Evolutionary conservation across 495 filamentous ascomycete genomes (phyloP), one percentile per base, ranked within the genome.

Genomic region (Durotheca rogersii): DNA sequence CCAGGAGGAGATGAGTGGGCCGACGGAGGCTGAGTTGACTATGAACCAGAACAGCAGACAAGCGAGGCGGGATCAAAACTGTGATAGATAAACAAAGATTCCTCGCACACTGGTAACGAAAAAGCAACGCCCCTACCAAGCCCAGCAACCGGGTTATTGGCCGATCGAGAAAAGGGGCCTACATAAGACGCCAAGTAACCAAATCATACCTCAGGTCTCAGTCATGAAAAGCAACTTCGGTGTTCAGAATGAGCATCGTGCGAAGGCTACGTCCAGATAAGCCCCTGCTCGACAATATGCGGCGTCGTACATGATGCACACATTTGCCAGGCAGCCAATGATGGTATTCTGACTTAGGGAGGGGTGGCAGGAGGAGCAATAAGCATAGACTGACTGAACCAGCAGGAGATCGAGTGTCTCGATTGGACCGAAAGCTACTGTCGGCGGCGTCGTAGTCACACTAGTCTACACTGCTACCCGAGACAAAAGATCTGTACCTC

Each of bases 381-480:
- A 53, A 53, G 49, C 49, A 53, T 58, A 50, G 55, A 53, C 44
- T 44, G 45, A 45, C 48, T 43, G 49, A 48, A 49, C 42, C 23
- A 38, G 41, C 6, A 53, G 29, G 29, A 58, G 48, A 32, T 40
- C 33, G 55, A 53, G 50, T 50, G 53, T 50, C 45, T 44, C 57
- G 47, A 56, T 56, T 56, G 57, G 47, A 31, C 39, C 40, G 37
- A 30, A 36, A 36, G 33, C 20, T 38, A 38, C 43, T 59, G 43
- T 40, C 44, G 51, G 41, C 43, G 47, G 57, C 51, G 47, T 56
- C 47, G 46, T 47, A 56, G 57, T 56, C 52, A 42, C 51, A 61
- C 57, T 61, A 56, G 50, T 57, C 47, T 47, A 53, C 51, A 56
- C 52, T 56, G 29, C 52, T 56, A 61, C 52, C 52, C 52, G 57